Evolutionary conservation across 495 filamentous ascomycete species (phyloP), one percentile per base, ranked within the genome.

Genomic region (Apiosordaria backusii): DNA sequence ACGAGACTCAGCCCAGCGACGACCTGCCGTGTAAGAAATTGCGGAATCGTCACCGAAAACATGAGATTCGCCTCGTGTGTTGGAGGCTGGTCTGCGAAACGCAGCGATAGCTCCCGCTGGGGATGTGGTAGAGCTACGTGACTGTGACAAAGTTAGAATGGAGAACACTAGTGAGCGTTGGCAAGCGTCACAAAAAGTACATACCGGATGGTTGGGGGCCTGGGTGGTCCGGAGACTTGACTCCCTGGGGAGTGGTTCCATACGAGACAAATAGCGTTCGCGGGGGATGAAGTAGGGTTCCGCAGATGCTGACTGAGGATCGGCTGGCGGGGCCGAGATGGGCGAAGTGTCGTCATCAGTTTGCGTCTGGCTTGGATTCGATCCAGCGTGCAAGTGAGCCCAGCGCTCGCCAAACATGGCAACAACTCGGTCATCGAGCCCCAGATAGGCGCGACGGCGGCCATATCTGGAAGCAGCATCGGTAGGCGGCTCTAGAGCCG

Each of bases 331-430:
- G 16, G 35, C 9, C 16, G 63, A 54, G 21, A 65, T 54, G 50
- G 63, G 64, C 13, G 27, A 23, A 2, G 58, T 27, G 22, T 54
- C 50, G 61, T 64, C 26, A 23, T 70, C 63, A 9, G 69, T 64
- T 29, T 53, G 64, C 13, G 60, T 16, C 24, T 65, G 61, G 40
- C 29, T 69, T 1, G 72, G 68, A 40, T 63, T 68, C 55, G 71
- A 57, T n/a, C 66, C 66, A 7, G 68, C 59, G 50, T 70, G 71
- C 35, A 75, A 23, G 53, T 71, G 66, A 19, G 71, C 71, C 73
- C 74, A 75, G 19, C 69, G 70, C 24, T 73, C 72, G 52, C 70
- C 72, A 61, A 77, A 72, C 65, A 76, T 62, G 63, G 71, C 62
- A 22, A 67, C 67, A 16, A 72, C 57, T 4, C 70, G 71, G 54